Evolutionary conservation across 139 green algal species (phyloP), one percentile per base, ranked within the genome.

Genomic region (Bryopsis sp.): DNA sequence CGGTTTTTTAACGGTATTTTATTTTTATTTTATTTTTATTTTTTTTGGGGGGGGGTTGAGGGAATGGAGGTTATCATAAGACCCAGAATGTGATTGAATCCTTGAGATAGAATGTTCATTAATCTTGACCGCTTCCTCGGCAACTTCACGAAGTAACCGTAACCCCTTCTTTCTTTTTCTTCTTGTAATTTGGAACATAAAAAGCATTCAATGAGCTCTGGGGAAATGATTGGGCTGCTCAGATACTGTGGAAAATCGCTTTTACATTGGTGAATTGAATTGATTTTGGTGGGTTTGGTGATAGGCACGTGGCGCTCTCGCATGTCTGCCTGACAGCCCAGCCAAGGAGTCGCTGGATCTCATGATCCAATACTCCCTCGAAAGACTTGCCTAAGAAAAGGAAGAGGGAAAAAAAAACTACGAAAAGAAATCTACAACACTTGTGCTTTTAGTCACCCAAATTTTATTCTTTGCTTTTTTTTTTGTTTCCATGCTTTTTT

Each of bases 341-440:
- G 50, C 86, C 31, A 93, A 91, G 79, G 62, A 78, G 29, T 94
- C 85, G 3, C 74, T 99, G 75, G 70, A 88, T 66, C 65, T 84
- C 26, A 96, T 98, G 92, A 88, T 98, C 1, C 86, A 94, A 35
- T 96, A 97, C 61, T 90, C 99, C 24, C 79, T 99, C 57, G 84
- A 97, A 34, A 72, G 94, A 7, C 78, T 99, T 19, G 91, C 94
- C 70, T 98, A 73, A 83, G 8, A 34, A 22, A n/a, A n/a, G n/a
- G n/a, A n/a, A n/a, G n/a, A n/a, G n/a, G n/a, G n/a, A n/a, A n/a
- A n/a, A n/a, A n/a, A n/a, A n/a, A n/a, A n/a, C n/a, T n/a, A n/a
- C n/a, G n/a, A n/a, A n/a, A n/a, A n/a, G n/a, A n/a, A n/a, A n/a
- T n/a, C n/a, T n/a, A n/a, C n/a, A n/a, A n/a, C n/a, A n/a, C n/a